Percentiles rank a stretch among this genome's conserved stretches.
phyloP scores from a whole-genome alignment of 2,329 filamentous ascomycete species.

The Fusarium piperis region DNA sequence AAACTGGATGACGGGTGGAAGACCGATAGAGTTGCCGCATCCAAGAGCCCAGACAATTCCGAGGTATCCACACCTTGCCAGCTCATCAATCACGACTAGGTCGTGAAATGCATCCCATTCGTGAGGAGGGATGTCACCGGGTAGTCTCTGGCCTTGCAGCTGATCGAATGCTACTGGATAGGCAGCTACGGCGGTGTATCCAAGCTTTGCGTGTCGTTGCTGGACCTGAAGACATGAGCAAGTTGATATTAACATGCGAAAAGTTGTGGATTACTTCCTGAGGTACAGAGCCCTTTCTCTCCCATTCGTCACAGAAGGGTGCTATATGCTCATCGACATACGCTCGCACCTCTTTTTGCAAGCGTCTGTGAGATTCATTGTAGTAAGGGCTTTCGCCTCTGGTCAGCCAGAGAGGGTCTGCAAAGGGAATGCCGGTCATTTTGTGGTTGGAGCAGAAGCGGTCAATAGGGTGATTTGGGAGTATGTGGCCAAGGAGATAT shows the following conservation, averaged over 20 bases:
- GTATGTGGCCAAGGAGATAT: background rate
- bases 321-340: background rate
- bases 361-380: constrained; percentile 8
- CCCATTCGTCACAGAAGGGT: background rate
- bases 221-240: background rate
- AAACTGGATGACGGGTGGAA: background rate
- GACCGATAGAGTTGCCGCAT: background rate
- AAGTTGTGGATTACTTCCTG: background rate
- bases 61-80: background rate
- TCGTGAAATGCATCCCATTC: background rate
- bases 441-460: background rate
- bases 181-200: background rate
- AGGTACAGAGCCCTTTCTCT: background rate
- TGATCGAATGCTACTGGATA: background rate
- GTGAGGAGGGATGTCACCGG: background rate
- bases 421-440: constrained; percentile 21
- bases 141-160: background rate
- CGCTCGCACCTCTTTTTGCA: constrained; percentile 18
- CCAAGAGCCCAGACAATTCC: background rate
- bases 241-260: background rate
- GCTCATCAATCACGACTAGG: background rate
- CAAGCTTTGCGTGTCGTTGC: background rate
- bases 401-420: constrained; percentile 26
- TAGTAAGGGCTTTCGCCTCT: constrained; percentile 15
- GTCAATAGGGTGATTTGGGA: background rate